Evolutionary conservation across 1,139 yeast species (phyloP).

Genomic region (Keqinozyma sinolaborantium): DNA sequence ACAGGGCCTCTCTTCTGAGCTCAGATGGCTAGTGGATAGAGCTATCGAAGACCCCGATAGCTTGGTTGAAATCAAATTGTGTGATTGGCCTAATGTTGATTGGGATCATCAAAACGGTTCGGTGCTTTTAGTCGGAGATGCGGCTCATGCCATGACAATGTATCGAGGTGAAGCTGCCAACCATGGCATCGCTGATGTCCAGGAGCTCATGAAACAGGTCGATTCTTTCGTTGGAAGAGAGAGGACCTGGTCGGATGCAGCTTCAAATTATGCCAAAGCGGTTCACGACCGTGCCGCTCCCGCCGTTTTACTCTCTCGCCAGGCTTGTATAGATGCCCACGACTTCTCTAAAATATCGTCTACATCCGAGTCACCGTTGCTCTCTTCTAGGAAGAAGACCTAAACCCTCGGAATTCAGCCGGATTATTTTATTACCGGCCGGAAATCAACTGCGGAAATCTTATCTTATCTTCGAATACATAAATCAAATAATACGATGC

Average conservation of each 20-base stretch:
- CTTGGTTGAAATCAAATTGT: slow-evolving; percentile 13
- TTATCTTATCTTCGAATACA: slow-evolving; percentile 1
- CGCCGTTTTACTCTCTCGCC: slow-evolving; percentile 15
- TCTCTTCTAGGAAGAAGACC: slow-evolving; percentile 15
- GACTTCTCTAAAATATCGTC: slow-evolving; percentile 12
- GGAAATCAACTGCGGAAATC: background rate
- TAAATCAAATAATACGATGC: slow-evolving; percentile 1
- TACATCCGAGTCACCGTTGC: slow-evolving; percentile 14
- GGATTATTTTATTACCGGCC: background rate
- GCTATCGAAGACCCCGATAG: slow-evolving; percentile 11
- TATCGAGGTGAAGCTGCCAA: slow-evolving; percentile 19
- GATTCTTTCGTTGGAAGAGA: slow-evolving; percentile 6
- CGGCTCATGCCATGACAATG: slow-evolving; percentile 20
- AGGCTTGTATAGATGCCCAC: slow-evolving; percentile 20
- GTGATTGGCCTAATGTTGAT: slow-evolving; percentile 16
- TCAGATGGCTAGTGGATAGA: slow-evolving; percentile 13
- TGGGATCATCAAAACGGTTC: slow-evolving; percentile 7
- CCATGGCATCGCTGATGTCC: slow-evolving; percentile 17
- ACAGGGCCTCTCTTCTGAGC: slow-evolving; percentile 11
- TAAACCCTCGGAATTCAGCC: no score
- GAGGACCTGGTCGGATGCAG: slow-evolving; percentile 11
- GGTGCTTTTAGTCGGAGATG: slow-evolving; percentile 11
- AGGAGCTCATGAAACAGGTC: slow-evolving; percentile 9
- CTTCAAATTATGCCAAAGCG: slow-evolving; percentile 8
- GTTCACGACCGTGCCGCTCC: slow-evolving; percentile 13